Percentiles rank a stretch among this genome's conserved stretches.
Conservation (phyloP, 148 eudicot genomes). For the Vaccinium myrtillus region DNA sequence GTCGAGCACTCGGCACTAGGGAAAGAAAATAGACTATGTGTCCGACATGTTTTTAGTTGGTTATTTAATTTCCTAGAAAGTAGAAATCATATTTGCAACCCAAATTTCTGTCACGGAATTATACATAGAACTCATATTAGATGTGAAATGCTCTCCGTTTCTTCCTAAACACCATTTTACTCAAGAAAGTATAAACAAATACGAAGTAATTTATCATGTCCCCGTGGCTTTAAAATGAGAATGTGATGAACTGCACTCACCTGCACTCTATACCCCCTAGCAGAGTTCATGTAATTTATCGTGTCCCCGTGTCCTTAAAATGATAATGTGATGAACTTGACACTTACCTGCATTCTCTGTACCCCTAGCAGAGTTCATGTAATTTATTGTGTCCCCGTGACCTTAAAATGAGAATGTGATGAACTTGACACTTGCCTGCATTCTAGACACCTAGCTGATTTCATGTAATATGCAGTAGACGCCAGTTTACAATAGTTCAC, state of each 20-base stretch:
- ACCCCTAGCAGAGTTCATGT: no score
- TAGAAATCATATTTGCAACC: background rate
- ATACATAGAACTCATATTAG: background rate
- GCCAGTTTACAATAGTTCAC: background rate
- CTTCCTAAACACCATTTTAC: background rate
- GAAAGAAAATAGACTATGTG: background rate
- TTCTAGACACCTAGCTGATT: background rate
- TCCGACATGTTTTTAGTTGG: background rate
- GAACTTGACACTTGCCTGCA: background rate
- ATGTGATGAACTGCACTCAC: background rate
- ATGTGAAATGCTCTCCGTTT: background rate
- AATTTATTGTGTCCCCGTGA: no score
- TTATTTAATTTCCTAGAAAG: background rate
- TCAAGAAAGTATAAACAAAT: background rate
- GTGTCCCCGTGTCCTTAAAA: no score
- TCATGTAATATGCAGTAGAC: background rate
- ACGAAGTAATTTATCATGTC: background rate
- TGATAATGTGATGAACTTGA: no score
- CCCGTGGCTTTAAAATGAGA: slow-evolving; percentile 3
- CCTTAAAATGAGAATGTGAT: background rate
- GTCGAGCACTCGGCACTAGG: background rate
- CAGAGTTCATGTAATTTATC: background rate
- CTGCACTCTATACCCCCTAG: background rate
- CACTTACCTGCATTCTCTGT: no score
- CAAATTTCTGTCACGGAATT: background rate